Percentiles rank a stretch among this genome's conserved stretches.
These are phyloP conservation scores for Themeda triandra DNA, from an alignment of 176 grass and related monocot genomes.

Conservation along the genomic window DNA sequence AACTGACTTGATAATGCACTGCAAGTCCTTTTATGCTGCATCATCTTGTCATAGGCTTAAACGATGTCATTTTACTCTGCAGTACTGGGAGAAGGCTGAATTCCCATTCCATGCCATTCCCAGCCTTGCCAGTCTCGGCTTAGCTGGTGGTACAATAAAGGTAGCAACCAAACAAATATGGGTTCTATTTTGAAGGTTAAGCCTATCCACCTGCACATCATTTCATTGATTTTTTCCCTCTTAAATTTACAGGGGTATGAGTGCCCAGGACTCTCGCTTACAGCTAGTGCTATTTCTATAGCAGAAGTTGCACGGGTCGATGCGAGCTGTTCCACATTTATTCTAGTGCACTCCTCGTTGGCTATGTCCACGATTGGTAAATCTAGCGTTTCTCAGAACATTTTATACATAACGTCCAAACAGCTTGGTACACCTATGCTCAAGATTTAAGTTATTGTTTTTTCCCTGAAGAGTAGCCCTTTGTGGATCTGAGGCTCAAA, in stretches of 20 bases:
- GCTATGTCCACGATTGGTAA: constrained; percentile 92
- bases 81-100: constrained; percentile 94
- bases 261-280: constrained; percentile 78
- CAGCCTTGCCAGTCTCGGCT: constrained; percentile 57
- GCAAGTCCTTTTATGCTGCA: background rate
- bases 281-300: constrained; percentile 57
- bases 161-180: constrained; percentile 19
- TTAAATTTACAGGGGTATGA: constrained; percentile 59
- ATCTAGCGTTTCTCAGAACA: background rate
- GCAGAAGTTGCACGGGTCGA: constrained; percentile 92
- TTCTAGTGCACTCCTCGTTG: constrained; percentile 93
- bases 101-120: constrained; percentile 85
- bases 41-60: background rate
- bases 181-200: background rate
- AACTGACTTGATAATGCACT: background rate
- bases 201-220: background rate
- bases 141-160: constrained; percentile 87
- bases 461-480: constrained; percentile 47
- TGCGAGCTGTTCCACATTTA: constrained; percentile 93
- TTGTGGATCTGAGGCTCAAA: constrained; percentile 95
- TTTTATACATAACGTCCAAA: background rate
- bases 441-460: background rate
- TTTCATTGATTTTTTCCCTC: background rate
- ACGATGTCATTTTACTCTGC: constrained; percentile 11
- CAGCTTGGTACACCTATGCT: constrained; percentile 7